Base-by-base conservation (phyloP, 2,329 filamentous ascomycete species). In the Colletotrichum graminicola region DNA sequence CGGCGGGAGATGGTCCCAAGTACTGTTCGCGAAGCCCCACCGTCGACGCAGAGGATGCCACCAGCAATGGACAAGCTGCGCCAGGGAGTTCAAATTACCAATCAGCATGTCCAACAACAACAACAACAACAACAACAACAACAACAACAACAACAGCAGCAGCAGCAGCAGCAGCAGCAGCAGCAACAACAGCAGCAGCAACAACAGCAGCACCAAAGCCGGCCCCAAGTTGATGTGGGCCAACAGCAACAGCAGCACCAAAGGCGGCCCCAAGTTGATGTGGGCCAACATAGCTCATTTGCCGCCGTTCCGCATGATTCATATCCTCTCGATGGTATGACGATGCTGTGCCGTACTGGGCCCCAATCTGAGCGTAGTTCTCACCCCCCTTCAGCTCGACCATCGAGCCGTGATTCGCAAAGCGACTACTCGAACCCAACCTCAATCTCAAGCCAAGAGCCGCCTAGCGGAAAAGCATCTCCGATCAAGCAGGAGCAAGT, bases 281-380 rank as follows among this genome's bases (percentile, higher is more conserved):
- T 80, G 49, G 84, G 83, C 67, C 91, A 94, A 74, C 79, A 82
- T 59, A 88, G 87, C 3, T 87, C 91, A 32, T 89, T 93, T 71
- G 86, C 90, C 5, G 82, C 89, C 18, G 89, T 97, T 3, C 94
- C 95, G 18, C 94, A 98, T 77, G 97, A 98, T 76, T 94, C 96
- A 12, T 98, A 98, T 79, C 95, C 95, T 0, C 90, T 92, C 80
- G 95, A 98, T 79, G 95, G 95, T 5, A 98, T 98, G 94, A 98
- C 95, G 0, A 97, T 98, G 89, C 92, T 98, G 73, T 98, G 95
- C 81, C 91, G 94, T 71, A 91, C 93, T 49, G 92, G 91, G 5
- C 88, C 91, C 49, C 77, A 79, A 21, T 82, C 89, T 83, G 81
- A 94, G 87, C 81, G 80, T 45, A 82, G 81, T 72, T 84, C 84